Percentiles rank a stretch among this genome's conserved stretches.
Conservation (phyloP, 2,329 filamentous ascomycete species). For the Penicillium sp. region DNA sequence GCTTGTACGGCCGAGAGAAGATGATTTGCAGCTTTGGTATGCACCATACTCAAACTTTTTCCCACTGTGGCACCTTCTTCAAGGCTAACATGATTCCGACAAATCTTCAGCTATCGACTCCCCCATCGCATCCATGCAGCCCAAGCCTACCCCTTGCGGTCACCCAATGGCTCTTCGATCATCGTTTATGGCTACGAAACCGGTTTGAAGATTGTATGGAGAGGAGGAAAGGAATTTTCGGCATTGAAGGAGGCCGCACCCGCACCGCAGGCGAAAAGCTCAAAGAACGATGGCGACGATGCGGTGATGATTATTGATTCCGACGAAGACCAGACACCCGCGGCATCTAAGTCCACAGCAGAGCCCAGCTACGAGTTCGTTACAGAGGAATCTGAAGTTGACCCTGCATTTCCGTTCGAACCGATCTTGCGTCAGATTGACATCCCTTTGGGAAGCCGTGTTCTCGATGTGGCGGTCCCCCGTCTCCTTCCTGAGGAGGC, state of each 20-base stretch:
- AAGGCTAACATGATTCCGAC: slow-evolving; percentile 18
- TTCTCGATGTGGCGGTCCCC: slow-evolving; percentile 59
- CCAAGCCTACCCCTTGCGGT: slow-evolving; percentile 62
- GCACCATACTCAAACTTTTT: not conserved
- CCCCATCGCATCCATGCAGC: slow-evolving; percentile 63
- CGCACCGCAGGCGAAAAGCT: slow-evolving; percentile 34
- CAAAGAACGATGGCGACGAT: slow-evolving; percentile 43
- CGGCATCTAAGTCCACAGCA: slow-evolving; percentile 30
- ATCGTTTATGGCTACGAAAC: slow-evolving; percentile 65
- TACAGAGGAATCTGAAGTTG: slow-evolving; percentile 61
- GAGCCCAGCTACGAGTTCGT: slow-evolving; percentile 53
- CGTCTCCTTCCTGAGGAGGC: slow-evolving; percentile 51
- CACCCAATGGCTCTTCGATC: slow-evolving; percentile 67
- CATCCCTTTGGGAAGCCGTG: slow-evolving; percentile 59
- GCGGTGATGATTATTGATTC: slow-evolving; percentile 63
- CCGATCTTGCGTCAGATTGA: slow-evolving; percentile 61
- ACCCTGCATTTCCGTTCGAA: slow-evolving; percentile 61
- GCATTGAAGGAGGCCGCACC: slow-evolving; percentile 32
- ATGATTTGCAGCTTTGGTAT: slow-evolving; percentile 53
- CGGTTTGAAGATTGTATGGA: slow-evolving; percentile 66
- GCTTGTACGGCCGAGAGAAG: slow-evolving; percentile 46
- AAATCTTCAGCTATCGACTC: slow-evolving; percentile 61
- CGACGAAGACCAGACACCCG: slow-evolving; percentile 58
- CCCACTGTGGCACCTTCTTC: not conserved
- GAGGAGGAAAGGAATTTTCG: slow-evolving; percentile 61